phyloP scores from a whole-genome alignment of 2,329 filamentous ascomycete genomes.

The Fusarium nurragi region DNA sequence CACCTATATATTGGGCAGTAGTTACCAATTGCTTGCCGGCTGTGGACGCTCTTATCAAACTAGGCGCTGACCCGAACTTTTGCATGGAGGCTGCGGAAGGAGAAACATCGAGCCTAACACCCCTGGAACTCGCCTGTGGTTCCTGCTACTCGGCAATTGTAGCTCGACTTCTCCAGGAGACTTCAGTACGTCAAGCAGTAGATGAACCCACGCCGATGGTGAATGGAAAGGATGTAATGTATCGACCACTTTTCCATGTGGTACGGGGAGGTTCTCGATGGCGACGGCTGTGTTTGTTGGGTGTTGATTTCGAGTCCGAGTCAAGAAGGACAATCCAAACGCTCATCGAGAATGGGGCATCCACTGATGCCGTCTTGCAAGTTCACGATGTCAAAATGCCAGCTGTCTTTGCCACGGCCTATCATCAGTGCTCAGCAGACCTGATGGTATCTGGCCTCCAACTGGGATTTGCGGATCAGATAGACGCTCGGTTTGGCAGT shows the following conservation, averaged over 20 bases:
- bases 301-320: neutral
- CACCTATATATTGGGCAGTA: neutral
- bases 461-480: neutral
- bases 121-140: neutral
- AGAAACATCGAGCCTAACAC: neutral
- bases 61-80: neutral
- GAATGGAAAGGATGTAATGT: neutral
- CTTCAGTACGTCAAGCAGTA: neutral
- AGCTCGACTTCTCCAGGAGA: neutral
- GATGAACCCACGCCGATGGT: neutral
- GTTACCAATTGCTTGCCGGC: neutral
- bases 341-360: neutral
- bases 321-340: neutral
- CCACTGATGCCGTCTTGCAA: neutral
- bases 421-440: neutral
- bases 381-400: neutral
- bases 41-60: neutral
- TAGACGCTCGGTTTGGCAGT: neutral
- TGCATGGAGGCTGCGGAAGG: neutral
- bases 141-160: neutral
- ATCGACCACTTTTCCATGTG: constrained; percentile 1
- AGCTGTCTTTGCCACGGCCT: neutral
- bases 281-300: neutral
- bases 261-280: neutral
- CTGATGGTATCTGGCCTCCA: constrained; percentile 4